phyloP scores from a whole-genome alignment of 192 early-diverging fungal species.

The Backusella psychrophila region DNA sequence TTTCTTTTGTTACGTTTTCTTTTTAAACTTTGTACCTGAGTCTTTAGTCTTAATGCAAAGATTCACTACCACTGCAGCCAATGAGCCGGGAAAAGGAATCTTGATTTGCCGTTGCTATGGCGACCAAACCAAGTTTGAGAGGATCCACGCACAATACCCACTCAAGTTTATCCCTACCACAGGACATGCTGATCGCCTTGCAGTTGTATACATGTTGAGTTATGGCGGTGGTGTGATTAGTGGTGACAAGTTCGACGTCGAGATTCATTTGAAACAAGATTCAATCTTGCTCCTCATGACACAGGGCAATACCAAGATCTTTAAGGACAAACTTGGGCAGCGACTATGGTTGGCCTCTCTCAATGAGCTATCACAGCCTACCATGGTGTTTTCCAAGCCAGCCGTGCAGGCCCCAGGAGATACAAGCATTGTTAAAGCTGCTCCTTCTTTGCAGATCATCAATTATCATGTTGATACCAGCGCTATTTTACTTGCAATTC shows the following conservation, averaged over 20 bases:
- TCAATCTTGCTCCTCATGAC: slow-evolving; percentile 68
- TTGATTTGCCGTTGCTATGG: slow-evolving; percentile 23
- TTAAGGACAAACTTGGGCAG: slow-evolving; percentile 48
- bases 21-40: not conserved
- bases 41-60: not conserved
- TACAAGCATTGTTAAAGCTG: not conserved
- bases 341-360: slow-evolving; percentile 22
- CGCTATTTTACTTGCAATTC: slow-evolving; percentile 59
- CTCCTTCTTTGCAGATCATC: slow-evolving; percentile 45
- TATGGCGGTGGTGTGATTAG: slow-evolving; percentile 80
- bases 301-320: slow-evolving; percentile 87
- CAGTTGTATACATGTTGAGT: slow-evolving; percentile 66
- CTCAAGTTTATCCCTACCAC: slow-evolving; percentile 55
- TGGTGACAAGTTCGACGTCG: slow-evolving; percentile 61
- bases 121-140: slow-evolving; percentile 24
- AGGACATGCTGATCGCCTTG: slow-evolving; percentile 33
- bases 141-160: slow-evolving; percentile 48
- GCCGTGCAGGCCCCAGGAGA: slow-evolving; percentile 14
- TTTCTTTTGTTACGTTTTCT: not conserved
- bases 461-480: slow-evolving; percentile 35
- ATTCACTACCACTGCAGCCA: slow-evolving; percentile 13
- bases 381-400: not conserved
- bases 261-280: slow-evolving; percentile 46
- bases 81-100: slow-evolving; percentile 29
- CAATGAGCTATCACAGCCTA: slow-evolving; percentile 3